Conservation (phyloP, 2,329 filamentous ascomycete species). For the Verticillium nonalfalfae region DNA sequence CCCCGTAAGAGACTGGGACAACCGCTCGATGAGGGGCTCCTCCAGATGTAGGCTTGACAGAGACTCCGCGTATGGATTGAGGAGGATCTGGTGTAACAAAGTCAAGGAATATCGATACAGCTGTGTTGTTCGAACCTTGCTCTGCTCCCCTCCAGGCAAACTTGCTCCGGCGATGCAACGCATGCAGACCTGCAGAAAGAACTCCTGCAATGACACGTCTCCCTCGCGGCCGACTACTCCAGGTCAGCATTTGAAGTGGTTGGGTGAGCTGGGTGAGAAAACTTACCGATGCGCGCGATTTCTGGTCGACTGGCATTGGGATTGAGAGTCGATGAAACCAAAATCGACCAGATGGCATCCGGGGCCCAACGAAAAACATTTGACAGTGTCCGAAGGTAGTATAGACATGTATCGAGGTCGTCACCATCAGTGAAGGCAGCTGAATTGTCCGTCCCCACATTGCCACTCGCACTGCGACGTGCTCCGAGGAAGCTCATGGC, state of each 20-base stretch:
- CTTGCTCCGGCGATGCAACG: constrained; percentile 47
- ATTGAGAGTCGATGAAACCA: constrained; percentile 56
- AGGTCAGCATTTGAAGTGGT: constrained; percentile 12
- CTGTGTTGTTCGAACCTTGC: constrained; percentile 50
- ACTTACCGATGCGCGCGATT: constrained; percentile 44
- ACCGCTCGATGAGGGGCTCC: constrained; percentile 59
- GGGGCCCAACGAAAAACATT: constrained; percentile 65
- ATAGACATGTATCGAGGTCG: constrained; percentile 70
- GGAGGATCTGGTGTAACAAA: constrained; percentile 63
- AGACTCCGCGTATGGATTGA: constrained; percentile 53
- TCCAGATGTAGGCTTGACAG: constrained; percentile 64
- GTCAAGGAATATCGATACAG: constrained; percentile 66
- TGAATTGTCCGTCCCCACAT: constrained; percentile 17
- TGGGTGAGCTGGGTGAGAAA: no score
- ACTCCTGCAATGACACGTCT: constrained; percentile 58
- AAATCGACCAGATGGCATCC: constrained; percentile 62
- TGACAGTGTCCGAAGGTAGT: constrained; percentile 69
- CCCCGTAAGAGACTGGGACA: constrained; percentile 53
- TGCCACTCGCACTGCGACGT: constrained; percentile 14
- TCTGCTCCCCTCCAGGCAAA: constrained; percentile 23
- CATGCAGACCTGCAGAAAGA: constrained; percentile 61
- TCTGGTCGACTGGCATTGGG: constrained; percentile 38
- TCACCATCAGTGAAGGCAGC: constrained; percentile 46
- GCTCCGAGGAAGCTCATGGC: constrained; percentile 45
- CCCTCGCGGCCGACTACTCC: constrained; percentile 42